A percentile compares a stretch with the other conserved stretches of the same genome.
These are phyloP conservation scores for Croton laevigatus DNA, from an alignment of 441 rosid species.

Conservation along the genomic window DNA sequence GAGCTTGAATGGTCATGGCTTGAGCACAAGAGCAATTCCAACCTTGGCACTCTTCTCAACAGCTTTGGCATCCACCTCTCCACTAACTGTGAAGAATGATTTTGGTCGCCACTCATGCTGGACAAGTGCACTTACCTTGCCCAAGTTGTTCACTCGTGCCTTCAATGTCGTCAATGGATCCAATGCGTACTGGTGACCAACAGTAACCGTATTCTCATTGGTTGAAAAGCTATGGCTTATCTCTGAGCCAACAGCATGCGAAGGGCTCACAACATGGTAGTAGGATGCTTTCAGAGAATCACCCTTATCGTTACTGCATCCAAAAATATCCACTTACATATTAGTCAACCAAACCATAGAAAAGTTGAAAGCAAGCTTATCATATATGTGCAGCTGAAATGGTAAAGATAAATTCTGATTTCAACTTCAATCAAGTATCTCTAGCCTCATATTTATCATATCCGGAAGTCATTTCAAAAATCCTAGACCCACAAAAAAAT, in stretches of 20 bases:
- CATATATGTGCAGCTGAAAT: background rate
- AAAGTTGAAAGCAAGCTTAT: background rate
- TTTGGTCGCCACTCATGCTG: slow-evolving; percentile 96
- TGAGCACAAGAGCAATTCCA: slow-evolving; percentile 86
- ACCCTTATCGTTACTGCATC: slow-evolving; percentile 74
- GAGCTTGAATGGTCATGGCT: slow-evolving; percentile 43
- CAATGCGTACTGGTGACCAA: slow-evolving; percentile 69
- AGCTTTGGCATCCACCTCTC: slow-evolving; percentile 83
- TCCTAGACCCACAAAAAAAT: background rate
- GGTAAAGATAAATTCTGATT: background rate
- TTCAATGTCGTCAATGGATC: slow-evolving; percentile 79
- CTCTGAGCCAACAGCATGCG: slow-evolving; percentile 77
- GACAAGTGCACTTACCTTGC: slow-evolving; percentile 70
- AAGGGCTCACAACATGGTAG: slow-evolving; percentile 64
- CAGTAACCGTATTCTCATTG: slow-evolving; percentile 63
- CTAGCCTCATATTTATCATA: background rate
- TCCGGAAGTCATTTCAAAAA: background rate
- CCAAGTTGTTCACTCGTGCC: slow-evolving; percentile 66
- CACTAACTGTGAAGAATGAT: slow-evolving; percentile 66
- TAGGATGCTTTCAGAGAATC: slow-evolving; percentile 66
- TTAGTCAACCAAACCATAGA: background rate
- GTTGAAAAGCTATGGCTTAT: slow-evolving; percentile 69
- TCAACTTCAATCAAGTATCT: background rate
- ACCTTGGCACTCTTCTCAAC: slow-evolving; percentile 80
- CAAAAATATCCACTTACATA: background rate